Evolutionary conservation across 306 rosid species (phyloP).

Genomic region (Cucumis melo): DNA sequence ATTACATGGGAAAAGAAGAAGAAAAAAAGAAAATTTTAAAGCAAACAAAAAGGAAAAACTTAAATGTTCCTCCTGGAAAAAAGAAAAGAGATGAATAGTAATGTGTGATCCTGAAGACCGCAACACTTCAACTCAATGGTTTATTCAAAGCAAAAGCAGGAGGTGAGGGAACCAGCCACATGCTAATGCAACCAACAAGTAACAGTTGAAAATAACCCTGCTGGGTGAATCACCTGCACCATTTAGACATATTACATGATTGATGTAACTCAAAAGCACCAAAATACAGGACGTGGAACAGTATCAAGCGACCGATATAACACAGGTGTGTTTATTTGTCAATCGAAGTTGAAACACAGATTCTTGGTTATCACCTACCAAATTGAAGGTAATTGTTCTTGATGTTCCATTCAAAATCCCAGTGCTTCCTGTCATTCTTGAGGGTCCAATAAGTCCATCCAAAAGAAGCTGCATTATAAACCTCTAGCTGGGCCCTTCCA

Average conservation of each 20-base stretch:
- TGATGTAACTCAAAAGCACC: not conserved
- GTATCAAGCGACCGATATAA: not conserved
- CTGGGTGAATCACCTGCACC: slow-evolving; percentile 8
- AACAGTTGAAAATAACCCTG: not conserved
- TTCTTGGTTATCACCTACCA: slow-evolving; percentile 23
- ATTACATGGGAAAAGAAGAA: not conserved
- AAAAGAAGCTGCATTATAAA: slow-evolving; percentile 58
- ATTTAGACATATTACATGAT: not conserved
- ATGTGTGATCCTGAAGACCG: not conserved
- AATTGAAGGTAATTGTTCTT: slow-evolving; percentile 57
- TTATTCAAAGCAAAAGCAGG: not conserved
- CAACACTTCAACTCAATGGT: not conserved
- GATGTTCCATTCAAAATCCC: slow-evolving; percentile 89
- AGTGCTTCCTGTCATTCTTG: slow-evolving; percentile 59
- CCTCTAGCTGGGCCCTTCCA: slow-evolving; percentile 72
- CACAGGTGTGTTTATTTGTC: slow-evolving; percentile 6
- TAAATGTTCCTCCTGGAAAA: not conserved
- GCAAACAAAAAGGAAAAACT: not conserved
- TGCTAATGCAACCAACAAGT: not conserved
- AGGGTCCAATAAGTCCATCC: slow-evolving; percentile 91
- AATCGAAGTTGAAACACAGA: slow-evolving; percentile 1
- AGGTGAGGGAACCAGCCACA: slow-evolving; percentile 3
- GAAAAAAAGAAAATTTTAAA: not conserved
- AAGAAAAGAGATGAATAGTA: not conserved
- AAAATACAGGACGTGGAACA: not conserved